These are phyloP conservation scores for Aspergillus clavatus DNA, from an alignment of 2,329 filamentous ascomycete species.

Conservation along the genomic window DNA sequence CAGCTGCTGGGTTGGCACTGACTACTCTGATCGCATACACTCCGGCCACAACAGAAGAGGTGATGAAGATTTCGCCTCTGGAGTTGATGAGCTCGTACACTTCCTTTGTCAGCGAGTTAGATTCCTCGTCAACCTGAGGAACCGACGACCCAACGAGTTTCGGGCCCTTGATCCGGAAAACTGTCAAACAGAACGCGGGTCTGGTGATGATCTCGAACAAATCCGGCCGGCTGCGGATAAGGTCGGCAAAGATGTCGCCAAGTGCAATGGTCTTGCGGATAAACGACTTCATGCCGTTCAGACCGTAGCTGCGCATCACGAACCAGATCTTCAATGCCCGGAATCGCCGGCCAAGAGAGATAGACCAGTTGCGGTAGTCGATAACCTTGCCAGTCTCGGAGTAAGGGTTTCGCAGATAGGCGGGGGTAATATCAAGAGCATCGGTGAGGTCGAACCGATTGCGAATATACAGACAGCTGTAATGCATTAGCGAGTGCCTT, in stretches of 20 bases:
- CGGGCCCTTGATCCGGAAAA: constrained; percentile 60
- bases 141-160: constrained; percentile 14
- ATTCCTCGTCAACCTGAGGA: constrained; percentile 44
- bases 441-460: constrained; percentile 70
- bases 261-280: constrained; percentile 64
- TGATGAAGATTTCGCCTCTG: constrained; percentile 75
- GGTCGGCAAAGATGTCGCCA: constrained; percentile 64
- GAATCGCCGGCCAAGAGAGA: constrained; percentile 85
- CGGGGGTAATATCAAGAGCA: constrained; percentile 71
- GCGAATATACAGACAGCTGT: constrained; percentile 73
- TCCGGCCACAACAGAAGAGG: constrained; percentile 67
- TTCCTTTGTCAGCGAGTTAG: constrained; percentile 65
- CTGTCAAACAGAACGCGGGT: constrained; percentile 73
- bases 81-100: constrained; percentile 72
- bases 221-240: constrained; percentile 58
- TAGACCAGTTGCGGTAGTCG: constrained; percentile 96
- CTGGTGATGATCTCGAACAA: constrained; percentile 71
- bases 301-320: constrained; percentile 76
- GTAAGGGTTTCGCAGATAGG: constrained; percentile 77
- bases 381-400: constrained; percentile 80
- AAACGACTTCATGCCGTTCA: constrained; percentile 68
- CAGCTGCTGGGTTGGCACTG: constrained; percentile 63
- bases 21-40: constrained; percentile 77
- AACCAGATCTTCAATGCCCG: constrained; percentile 93
- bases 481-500: constrained; percentile 22